A percentile compares a stretch with the other conserved stretches of the same genome.
Evolutionary conservation across 495 filamentous ascomycete genomes (phyloP).

Genomic region (Penicillium daleae): DNA sequence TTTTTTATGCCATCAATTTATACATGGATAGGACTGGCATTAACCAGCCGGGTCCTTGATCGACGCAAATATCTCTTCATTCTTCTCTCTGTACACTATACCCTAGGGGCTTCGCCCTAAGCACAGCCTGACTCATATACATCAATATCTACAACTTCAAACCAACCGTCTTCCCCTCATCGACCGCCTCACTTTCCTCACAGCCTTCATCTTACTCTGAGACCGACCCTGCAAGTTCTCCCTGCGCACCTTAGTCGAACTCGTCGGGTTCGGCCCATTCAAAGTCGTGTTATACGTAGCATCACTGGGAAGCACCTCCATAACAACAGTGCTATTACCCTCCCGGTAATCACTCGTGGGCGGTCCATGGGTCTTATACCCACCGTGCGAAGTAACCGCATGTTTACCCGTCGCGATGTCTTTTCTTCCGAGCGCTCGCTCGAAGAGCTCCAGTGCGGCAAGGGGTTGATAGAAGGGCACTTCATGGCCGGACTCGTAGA

Average conservation of each 20-base stretch:
- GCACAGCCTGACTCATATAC: not conserved
- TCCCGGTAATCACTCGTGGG: conserved; percentile 57
- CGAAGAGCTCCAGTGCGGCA: conserved; percentile 61
- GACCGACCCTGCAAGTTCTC: not conserved
- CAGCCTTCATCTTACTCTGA: not conserved
- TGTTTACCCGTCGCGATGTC: conserved; percentile 64
- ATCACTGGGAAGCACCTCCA: conserved; percentile 47
- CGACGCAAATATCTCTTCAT: not conserved
- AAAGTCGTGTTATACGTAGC: conserved; percentile 59
- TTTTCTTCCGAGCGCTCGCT: conserved; percentile 55
- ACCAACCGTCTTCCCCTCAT: conserved; percentile 6
- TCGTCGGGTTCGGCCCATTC: conserved; percentile 45
- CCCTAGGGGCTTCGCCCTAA: not conserved
- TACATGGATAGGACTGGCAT: not conserved
- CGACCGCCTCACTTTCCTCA: conserved; percentile 4
- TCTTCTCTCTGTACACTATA: not conserved
- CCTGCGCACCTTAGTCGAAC: not conserved
- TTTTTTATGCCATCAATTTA: not conserved
- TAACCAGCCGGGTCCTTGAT: not conserved
- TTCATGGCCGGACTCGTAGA: conserved; percentile 73
- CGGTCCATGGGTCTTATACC: conserved; percentile 54
- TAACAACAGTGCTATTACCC: conserved; percentile 61
- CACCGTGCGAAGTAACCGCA: conserved; percentile 21
- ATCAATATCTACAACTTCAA: not conserved
- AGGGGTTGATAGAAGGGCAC: conserved; percentile 73